Evolutionary conservation across 768 basidiomycete species (phyloP).

Genomic region (Dendrothele bispora): DNA sequence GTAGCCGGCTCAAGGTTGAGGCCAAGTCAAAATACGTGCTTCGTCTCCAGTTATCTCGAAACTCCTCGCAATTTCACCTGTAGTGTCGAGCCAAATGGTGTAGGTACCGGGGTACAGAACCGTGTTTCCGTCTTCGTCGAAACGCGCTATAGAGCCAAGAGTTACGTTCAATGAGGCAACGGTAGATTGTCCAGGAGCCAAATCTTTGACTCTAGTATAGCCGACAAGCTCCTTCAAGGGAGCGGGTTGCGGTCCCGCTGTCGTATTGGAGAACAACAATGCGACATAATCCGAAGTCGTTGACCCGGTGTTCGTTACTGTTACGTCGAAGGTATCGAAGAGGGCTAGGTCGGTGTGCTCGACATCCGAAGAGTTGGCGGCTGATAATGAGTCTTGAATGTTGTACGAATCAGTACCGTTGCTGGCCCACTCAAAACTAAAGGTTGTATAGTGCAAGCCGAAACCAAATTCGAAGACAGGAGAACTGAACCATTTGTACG

Average conservation of each 20-base stretch:
- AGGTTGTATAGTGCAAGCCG: slow-evolving; percentile 56
- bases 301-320: slow-evolving; percentile 48
- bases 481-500: slow-evolving; percentile 58
- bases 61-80: slow-evolving; percentile 33
- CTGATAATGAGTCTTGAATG: slow-evolving; percentile 38
- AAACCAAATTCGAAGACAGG: slow-evolving; percentile 55
- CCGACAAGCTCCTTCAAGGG: slow-evolving; percentile 53
- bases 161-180: slow-evolving; percentile 41
- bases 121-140: slow-evolving; percentile 43
- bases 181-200: slow-evolving; percentile 26
- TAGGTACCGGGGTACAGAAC: slow-evolving; percentile 48
- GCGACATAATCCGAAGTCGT: slow-evolving; percentile 55
- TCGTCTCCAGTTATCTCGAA: slow-evolving; percentile 45
- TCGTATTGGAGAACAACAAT: slow-evolving; percentile 49
- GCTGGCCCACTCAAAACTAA: slow-evolving; percentile 38
- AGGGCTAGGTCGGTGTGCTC: slow-evolving; percentile 38
- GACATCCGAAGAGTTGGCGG: slow-evolving; percentile 15
- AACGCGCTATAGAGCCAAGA: slow-evolving; percentile 48
- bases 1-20: slow-evolving; percentile 29
- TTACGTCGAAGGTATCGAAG: slow-evolving; percentile 50
- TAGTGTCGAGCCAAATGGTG: slow-evolving; percentile 22
- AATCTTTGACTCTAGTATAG: slow-evolving; percentile 42
- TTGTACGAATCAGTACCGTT: slow-evolving; percentile 29
- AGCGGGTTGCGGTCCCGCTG: slow-evolving; percentile 47
- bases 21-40: slow-evolving; percentile 40